Evolutionary conservation across 352 stramenopile species (phyloP).

Genomic region (Phytophthora cactorum): DNA sequence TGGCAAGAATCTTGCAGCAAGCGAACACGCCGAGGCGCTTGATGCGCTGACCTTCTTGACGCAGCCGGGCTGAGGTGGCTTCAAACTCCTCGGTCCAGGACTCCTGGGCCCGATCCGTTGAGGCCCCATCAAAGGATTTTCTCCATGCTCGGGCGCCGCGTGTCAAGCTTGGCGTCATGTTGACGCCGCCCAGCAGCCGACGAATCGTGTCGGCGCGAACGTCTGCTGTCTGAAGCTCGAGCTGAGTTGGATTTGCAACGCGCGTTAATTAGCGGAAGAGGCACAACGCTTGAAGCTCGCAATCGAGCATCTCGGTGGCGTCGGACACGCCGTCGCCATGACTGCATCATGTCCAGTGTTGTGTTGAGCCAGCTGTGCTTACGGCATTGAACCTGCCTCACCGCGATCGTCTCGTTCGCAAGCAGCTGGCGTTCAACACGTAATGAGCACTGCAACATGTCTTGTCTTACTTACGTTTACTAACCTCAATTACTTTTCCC

Average conservation of each 20-base stretch:
- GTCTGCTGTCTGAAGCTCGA: neutral
- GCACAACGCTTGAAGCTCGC: no score
- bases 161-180: neutral
- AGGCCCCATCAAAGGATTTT: slow-evolving; percentile 23
- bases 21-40: slow-evolving; percentile 25
- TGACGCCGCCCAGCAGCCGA: neutral
- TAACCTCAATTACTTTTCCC: slow-evolving; percentile 4
- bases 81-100: slow-evolving; percentile 17
- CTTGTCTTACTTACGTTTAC: neutral
- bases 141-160: slow-evolving; percentile 3
- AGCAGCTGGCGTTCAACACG: neutral
- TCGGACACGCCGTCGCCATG: neutral
- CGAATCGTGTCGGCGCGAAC: slow-evolving; percentile 9
- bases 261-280: neutral
- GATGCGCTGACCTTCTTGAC: slow-evolving; percentile 34
- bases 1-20: slow-evolving; percentile 2
- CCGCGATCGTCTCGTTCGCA: neutral
- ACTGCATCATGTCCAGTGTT: neutral
- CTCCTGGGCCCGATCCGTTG: slow-evolving; percentile 9
- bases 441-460: slow-evolving; percentile 2
- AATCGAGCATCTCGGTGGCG: slow-evolving; percentile 10
- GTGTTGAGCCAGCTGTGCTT: slow-evolving; percentile 1
- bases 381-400: neutral
- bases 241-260: slow-evolving; percentile 8
- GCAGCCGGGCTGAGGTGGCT: slow-evolving; percentile 37